Conservation (phyloP, 2,329 filamentous ascomycete species). For the Penicillium sp. region DNA sequence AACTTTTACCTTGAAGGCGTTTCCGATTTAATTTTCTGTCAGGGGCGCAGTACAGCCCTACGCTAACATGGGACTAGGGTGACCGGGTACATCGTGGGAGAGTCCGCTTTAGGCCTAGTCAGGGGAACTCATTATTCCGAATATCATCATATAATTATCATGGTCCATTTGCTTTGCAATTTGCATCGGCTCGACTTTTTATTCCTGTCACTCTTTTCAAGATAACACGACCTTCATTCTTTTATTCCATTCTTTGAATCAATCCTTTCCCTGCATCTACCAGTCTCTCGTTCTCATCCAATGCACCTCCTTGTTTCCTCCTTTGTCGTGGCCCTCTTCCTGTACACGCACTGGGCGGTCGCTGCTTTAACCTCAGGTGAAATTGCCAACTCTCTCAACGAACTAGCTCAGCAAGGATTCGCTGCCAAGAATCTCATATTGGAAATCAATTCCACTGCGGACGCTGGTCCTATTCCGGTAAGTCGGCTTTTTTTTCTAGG, state of each 20-base stretch:
- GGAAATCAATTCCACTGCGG: slow-evolving; percentile 7
- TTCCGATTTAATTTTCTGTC: not conserved
- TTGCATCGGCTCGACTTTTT: not conserved
- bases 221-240: not conserved
- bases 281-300: not conserved
- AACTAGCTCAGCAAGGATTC: slow-evolving; percentile 13
- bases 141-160: too few relatives aligned
- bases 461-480: slow-evolving; percentile 6
- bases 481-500: not conserved
- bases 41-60: not conserved
- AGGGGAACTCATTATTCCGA: not conserved
- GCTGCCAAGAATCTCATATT: slow-evolving; percentile 10
- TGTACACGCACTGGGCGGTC: not conserved
- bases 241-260: not conserved
- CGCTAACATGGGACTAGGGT: not conserved
- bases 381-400: slow-evolving; percentile 14
- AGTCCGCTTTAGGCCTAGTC: not conserved
- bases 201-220: slow-evolving; percentile 2
- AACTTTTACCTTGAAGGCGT: not conserved
- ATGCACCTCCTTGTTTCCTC: not conserved
- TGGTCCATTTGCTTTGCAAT: not conserved
- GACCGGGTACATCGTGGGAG: not conserved
- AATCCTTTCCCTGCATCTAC: not conserved
- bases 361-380: slow-evolving; percentile 4
- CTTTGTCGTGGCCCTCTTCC: not conserved